A percentile compares a stretch with the other conserved stretches of the same genome.
phyloP scores from a whole-genome alignment of 1,284 basidiomycete genomes.

The Ceratobasidium theobromae region DNA sequence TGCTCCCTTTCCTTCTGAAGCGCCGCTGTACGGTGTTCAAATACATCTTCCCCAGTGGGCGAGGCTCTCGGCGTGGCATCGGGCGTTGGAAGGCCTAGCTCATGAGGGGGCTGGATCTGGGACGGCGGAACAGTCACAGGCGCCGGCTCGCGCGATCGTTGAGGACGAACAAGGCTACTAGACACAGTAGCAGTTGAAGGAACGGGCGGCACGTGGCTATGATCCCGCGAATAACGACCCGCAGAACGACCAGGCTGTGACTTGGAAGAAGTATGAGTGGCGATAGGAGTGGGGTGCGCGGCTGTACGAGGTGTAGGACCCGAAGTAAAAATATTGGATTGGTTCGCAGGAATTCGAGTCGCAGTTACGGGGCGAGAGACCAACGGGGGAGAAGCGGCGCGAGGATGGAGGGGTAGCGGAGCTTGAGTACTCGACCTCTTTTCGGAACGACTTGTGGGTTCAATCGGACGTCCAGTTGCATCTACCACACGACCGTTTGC shows the following conservation, averaged over 20 bases:
- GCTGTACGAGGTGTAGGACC: neutral
- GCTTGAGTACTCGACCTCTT: conserved; percentile 15
- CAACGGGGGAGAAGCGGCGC: conserved; percentile 19
- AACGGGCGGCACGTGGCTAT: neutral
- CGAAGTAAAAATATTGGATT: conserved; percentile 10
- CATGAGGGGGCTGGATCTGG: neutral
- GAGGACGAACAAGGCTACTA: neutral
- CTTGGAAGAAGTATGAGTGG: conserved; percentile 9
- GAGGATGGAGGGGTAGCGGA: conserved; percentile 6
- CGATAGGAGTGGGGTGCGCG: neutral
- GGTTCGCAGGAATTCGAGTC: conserved; percentile 6
- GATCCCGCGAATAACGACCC: conserved; percentile 16
- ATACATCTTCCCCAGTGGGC: conserved; percentile 12
- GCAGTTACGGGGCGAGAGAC: conserved; percentile 17
- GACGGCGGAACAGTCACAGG: neutral
- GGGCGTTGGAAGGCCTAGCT: conserved; percentile 20
- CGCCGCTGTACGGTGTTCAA: neutral
- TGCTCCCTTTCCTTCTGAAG: conserved; percentile 3
- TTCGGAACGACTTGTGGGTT: neutral
- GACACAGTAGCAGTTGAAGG: neutral
- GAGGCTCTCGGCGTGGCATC: conserved; percentile 24
- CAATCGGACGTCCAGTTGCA: neutral
- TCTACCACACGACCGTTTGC: neutral
- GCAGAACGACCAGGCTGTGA: neutral
- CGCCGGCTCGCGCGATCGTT: conserved; percentile 3